Conservation (phyloP, 768 basidiomycete genomes). For the Lyophyllum decastes region DNA sequence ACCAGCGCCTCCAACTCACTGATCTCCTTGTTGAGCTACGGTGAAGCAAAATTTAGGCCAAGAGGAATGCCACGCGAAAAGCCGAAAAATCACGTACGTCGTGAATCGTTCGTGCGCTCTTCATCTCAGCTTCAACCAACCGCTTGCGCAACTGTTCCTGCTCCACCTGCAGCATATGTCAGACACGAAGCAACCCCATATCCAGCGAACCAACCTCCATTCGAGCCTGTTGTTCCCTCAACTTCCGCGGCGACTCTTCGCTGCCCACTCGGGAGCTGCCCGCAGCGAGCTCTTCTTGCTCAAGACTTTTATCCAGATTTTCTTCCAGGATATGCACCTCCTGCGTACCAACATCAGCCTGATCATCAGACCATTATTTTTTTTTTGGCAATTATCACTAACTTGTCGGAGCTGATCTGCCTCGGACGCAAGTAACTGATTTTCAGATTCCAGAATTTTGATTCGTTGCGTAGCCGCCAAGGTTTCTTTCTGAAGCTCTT, state of each 20-base stretch:
- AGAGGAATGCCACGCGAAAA: not conserved
- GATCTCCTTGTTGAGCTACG: slow-evolving; percentile 87
- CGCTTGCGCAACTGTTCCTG: slow-evolving; percentile 72
- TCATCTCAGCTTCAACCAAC: slow-evolving; percentile 71
- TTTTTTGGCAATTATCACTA: not conserved
- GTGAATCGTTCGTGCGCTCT: slow-evolving; percentile 66
- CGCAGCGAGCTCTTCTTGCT: slow-evolving; percentile 46
- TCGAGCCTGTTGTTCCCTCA: slow-evolving; percentile 51
- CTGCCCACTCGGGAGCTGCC: slow-evolving; percentile 11
- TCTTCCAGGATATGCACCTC: slow-evolving; percentile 79
- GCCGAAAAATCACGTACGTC: slow-evolving; percentile 47
- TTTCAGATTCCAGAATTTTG: slow-evolving; percentile 77
- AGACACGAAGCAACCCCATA: not conserved
- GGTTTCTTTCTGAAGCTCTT: slow-evolving; percentile 86
- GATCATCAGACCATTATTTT: not conserved
- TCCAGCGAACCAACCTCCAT: slow-evolving; percentile 46
- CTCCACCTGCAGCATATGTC: slow-evolving; percentile 47
- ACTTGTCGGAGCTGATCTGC: slow-evolving; percentile 77
- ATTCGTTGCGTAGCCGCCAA: slow-evolving; percentile 58
- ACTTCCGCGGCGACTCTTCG: slow-evolving; percentile 42
- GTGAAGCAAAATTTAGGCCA: slow-evolving; percentile 7
- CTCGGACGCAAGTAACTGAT: slow-evolving; percentile 65
- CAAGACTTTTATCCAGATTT: slow-evolving; percentile 63
- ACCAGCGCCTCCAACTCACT: slow-evolving; percentile 89
- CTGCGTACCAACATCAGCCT: slow-evolving; percentile 35